A percentile compares a stretch with the other conserved stretches of the same genome.
Evolutionary conservation across 129 eudicot species (phyloP).

Genomic region (Escallonia herrerae): DNA sequence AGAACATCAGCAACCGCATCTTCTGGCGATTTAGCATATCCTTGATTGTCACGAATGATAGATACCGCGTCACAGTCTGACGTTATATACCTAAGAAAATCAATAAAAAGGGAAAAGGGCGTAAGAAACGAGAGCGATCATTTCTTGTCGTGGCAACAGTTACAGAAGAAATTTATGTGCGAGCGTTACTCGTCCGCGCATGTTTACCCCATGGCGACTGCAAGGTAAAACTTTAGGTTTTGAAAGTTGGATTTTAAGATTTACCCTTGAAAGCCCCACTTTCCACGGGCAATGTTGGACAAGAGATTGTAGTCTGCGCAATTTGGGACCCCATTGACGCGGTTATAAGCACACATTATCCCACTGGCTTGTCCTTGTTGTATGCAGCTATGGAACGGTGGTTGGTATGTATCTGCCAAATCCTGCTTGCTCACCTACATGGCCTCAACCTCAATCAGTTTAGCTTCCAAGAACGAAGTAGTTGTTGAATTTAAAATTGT

Average conservation of each 20-base stretch:
- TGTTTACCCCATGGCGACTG: no score
- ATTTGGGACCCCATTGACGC: constrained; percentile 72
- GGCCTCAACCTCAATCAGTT: neutral
- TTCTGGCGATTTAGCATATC: constrained; percentile 72
- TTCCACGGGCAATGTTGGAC: constrained; percentile 48
- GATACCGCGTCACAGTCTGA: constrained; percentile 96
- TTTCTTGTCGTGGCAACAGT: no score
- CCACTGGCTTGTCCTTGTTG: constrained; percentile 80
- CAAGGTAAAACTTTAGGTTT: neutral
- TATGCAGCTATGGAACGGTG: constrained; percentile 81
- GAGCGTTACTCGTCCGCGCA: no score
- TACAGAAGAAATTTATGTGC: no score
- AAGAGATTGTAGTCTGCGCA: constrained; percentile 69
- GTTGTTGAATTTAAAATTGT: no score
- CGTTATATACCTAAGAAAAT: constrained; percentile 61
- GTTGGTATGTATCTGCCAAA: constrained; percentile 89
- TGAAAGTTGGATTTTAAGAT: neutral
- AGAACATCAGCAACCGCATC: constrained; percentile 96
- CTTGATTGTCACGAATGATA: constrained; percentile 57
- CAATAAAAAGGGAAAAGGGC: no score
- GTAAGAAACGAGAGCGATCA: no score
- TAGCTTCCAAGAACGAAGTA: no score
- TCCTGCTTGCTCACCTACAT: constrained; percentile 75
- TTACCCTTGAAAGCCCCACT: constrained; percentile 83
- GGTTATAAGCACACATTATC: constrained; percentile 92